A percentile compares a stretch with the other conserved stretches of the same genome.
Conservation (phyloP, 1,139 yeast species). For the Taphrina sp. region DNA sequence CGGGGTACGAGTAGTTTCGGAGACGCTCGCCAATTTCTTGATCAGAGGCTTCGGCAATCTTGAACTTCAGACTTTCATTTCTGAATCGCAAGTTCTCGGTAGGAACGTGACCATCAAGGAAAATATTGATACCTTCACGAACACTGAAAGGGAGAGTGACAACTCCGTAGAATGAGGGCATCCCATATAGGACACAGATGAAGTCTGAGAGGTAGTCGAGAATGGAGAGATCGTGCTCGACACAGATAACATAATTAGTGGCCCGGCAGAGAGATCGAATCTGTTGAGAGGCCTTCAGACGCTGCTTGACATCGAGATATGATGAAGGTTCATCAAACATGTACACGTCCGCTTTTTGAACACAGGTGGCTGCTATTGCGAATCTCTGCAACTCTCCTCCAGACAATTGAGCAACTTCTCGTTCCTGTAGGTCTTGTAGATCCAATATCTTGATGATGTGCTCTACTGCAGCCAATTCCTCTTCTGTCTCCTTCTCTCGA, state of each 20-base stretch:
- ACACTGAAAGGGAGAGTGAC: slow-evolving; percentile 94
- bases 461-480: slow-evolving; percentile 51
- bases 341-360: slow-evolving; percentile 85
- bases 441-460: slow-evolving; percentile 68
- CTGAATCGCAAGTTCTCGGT: slow-evolving; percentile 96
- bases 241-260: slow-evolving; percentile 79
- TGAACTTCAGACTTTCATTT: slow-evolving; percentile 89
- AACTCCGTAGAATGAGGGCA: slow-evolving; percentile 97
- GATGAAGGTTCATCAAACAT: slow-evolving; percentile 99
- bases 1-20: slow-evolving; percentile 72
- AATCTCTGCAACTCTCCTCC: slow-evolving; percentile 99
- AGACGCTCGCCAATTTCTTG: slow-evolving; percentile 73
- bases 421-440: slow-evolving; percentile 66
- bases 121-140: slow-evolving; percentile 97
- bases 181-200: slow-evolving; percentile 94
- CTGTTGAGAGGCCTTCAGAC: slow-evolving; percentile 93
- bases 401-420: slow-evolving; percentile 84
- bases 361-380: slow-evolving; percentile 96
- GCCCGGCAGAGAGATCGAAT: slow-evolving; percentile 79
- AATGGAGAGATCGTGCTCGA: slow-evolving; percentile 97
- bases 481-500: slow-evolving; percentile 45
- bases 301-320: slow-evolving; percentile 95
- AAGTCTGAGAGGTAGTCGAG: slow-evolving; percentile 94
- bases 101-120: slow-evolving; percentile 96
- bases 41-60: slow-evolving; percentile 89